Evolutionary conservation across 805 yeast species (phyloP), one percentile per base, ranked within the genome.

Genomic region (Barnettozyma botsteinii): DNA sequence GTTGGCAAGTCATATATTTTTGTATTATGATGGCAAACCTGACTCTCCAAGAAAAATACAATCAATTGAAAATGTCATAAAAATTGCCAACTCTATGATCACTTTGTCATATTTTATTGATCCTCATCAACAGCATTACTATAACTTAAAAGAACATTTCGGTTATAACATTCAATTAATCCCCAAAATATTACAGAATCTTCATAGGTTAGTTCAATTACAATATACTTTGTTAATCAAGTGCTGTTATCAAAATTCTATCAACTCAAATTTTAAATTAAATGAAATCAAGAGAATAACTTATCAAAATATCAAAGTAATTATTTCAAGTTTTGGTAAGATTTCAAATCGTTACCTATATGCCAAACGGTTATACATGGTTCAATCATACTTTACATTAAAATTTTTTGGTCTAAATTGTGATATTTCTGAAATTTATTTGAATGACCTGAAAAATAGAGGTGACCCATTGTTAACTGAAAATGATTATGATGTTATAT

Each of bases 161-260:
- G 46, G 46, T 11, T 22, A 35, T 29, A 31, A 28, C 19, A 35
- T 42, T 20, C 42, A 42, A n/a, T 22, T 42, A 14, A 33, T 42
- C 10, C 42, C 46, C 32, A 42, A 30, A n/a, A 42, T 42, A 22
- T n/a, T 42, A n/a, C 42, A 42, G n/a, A 21, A 33, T 14, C 27
- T 42, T 10, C 46, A 42, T 13, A 31, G 46, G 17, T 27, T 30
- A 4, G 21, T 29, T 15, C 40, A 42, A 15, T 14, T 38, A 7
- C 46, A 42, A n/a, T 42, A 38, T 26, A 38, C 40, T 13, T 14
- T 42, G 6, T 24, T 38, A 22, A 21, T 29, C 7, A 38, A 38
- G 18, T 21, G 38, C 3, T 34, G 22, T 13, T 35, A 38, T n/a
- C 38, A 38, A 22, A 21, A 27, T 20, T 28, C 31, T 8, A 5